phyloP scores from a whole-genome alignment of 148 eudicot species.

The Polygonum maritimum region DNA sequence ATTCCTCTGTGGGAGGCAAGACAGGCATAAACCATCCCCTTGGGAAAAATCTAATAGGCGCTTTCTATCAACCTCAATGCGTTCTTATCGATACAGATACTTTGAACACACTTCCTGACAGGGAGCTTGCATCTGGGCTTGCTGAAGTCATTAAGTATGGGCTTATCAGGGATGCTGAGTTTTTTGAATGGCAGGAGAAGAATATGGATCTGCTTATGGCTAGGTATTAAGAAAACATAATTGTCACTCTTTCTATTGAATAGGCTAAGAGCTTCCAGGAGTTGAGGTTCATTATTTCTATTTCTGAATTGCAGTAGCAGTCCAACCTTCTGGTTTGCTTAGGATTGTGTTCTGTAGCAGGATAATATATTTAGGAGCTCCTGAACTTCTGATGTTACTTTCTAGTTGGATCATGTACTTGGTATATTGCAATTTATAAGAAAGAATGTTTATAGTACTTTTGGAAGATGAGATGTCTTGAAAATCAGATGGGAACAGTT shows the following conservation, averaged over 20 bases:
- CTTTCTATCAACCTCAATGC: slow-evolving; percentile 97
- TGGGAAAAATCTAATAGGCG: slow-evolving; percentile 93
- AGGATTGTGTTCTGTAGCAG: background rate
- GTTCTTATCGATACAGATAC: slow-evolving; percentile 90
- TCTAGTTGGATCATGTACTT: background rate
- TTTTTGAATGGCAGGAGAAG: slow-evolving; percentile 97
- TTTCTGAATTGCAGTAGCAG: background rate
- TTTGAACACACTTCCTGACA: slow-evolving; percentile 79
- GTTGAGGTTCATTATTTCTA: background rate
- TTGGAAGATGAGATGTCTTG: background rate
- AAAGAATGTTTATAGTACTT: background rate
- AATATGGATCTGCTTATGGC: slow-evolving; percentile 73
- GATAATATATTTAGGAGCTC: background rate
- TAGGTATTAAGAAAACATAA: slow-evolving; percentile 35
- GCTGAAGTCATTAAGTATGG: slow-evolving; percentile 96
- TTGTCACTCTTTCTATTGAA: slow-evolving; percentile 1
- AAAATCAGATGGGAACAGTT: background rate
- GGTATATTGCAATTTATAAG: background rate
- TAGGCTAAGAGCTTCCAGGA: background rate
- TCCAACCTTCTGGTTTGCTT: background rate
- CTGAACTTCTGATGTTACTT: background rate
- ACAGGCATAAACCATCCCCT: slow-evolving; percentile 90
- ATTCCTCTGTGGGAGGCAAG: slow-evolving; percentile 97
- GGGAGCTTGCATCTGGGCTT: slow-evolving; percentile 90
- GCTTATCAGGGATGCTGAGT: slow-evolving; percentile 83